These are phyloP conservation scores for Sodiomyces alkalinus DNA, from an alignment of 2,329 filamentous ascomycete species.

Conservation along the genomic window DNA sequence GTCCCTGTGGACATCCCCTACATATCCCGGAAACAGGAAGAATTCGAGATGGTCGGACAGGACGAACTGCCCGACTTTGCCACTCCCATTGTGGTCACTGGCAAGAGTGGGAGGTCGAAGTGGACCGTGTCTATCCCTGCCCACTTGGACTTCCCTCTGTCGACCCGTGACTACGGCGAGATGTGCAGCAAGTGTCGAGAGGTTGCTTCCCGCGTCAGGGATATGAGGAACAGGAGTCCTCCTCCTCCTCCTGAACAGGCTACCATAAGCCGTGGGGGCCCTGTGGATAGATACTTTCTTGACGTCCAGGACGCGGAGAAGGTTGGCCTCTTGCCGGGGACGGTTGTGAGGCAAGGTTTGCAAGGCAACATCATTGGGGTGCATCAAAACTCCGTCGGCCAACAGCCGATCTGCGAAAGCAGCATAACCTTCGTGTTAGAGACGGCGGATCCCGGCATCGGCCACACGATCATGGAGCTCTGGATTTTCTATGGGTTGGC, in stretches of 20 bases:
- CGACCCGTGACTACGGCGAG: conserved; percentile 48
- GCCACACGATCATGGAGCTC: conserved; percentile 59
- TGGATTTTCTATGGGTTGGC: conserved; percentile 79
- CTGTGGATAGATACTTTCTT: conserved; percentile 52
- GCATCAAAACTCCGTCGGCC: conserved; percentile 24
- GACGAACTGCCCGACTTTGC: conserved; percentile 55
- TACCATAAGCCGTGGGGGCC: conserved; percentile 37
- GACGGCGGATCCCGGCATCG: conserved; percentile 56
- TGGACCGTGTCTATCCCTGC: conserved; percentile 75
- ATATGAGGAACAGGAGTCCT: conserved; percentile 27
- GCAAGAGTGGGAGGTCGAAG: conserved; percentile 45
- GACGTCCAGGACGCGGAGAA: conserved; percentile 59
- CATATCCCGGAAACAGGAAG: conserved; percentile 20
- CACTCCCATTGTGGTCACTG: conserved; percentile 55
- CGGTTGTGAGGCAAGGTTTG: conserved; percentile 11
- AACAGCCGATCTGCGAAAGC: conserved; percentile 45
- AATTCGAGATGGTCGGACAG: conserved; percentile 53
- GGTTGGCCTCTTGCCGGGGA: conserved; percentile 41
- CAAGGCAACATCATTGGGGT: conserved; percentile 22
- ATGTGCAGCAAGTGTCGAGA: conserved; percentile 55
- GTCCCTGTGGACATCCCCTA: conserved; percentile 19
- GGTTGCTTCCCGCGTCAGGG: conserved; percentile 41
- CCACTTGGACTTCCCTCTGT: conserved; percentile 49
- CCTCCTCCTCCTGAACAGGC: conserved; percentile 24
- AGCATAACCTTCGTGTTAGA: conserved; percentile 71